Evolutionary conservation across 768 basidiomycete species (phyloP), one percentile per base, ranked within the genome.

Genomic region (Hypholoma sublateritium): DNA sequence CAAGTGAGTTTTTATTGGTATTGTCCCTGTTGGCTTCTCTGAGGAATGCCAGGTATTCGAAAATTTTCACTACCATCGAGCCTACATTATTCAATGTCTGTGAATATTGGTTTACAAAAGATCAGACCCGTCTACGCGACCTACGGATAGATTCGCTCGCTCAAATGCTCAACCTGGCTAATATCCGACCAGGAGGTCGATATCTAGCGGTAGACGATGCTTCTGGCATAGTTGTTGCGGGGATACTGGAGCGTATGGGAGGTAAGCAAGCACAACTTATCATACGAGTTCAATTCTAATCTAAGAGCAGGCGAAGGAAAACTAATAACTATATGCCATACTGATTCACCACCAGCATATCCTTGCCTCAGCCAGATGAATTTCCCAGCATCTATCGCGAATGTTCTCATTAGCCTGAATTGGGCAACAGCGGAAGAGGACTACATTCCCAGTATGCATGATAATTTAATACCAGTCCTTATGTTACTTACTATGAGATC

Each of bases 341-440:
- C 87, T 32, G 96, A 98, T 64, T 93, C 91, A 12, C 95, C 96
- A 5, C 96, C 97, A 6, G 89, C 93, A 41, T 96, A 93, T 70
- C 90, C 91, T 12, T 82, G 94, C 19, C 70, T 94, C 67, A 75
- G 78, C 3, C 78, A 88, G 57, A 93, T 98, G 92, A 98, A 98
- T 72, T 93, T 95, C 66, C 74, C 82, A 13, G 74, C 81, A 37
- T 77, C 82, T 43, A 65, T 74, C n/a, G 74, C 79, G 16, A 70
- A 80, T 4, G 77, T 87, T 11, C 73, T 93, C 55, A 75, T 80
- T 2, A 85, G 86, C 0, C 72, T 98, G 17, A 97, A 97, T 69
- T 99, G 96, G 96, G 90, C 91, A 21, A 89, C 91, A 11, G 86
- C 88, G 14, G 86, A 93, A 55, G 85, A 88, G 65, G 83, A 86